phyloP scores from a whole-genome alignment of 768 basidiomycete species.

The Russula brevipes region DNA sequence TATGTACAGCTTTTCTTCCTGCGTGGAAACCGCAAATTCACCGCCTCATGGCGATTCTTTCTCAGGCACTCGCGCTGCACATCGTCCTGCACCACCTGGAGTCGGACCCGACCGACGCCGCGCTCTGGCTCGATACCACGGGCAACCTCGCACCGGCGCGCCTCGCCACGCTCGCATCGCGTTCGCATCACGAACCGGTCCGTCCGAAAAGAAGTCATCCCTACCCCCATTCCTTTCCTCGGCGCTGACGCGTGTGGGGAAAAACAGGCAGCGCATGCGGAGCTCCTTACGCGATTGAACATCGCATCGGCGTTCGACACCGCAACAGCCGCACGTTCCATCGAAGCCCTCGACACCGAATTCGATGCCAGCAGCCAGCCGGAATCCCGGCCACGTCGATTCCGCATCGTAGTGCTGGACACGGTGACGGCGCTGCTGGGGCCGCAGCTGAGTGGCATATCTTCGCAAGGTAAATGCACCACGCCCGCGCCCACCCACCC shows the following conservation, averaged over 20 bases:
- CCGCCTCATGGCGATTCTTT: neutral
- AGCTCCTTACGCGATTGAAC: constrained; percentile 14
- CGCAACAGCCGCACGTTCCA: constrained; percentile 3
- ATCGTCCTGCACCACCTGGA: constrained; percentile 51
- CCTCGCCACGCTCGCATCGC: constrained; percentile 35
- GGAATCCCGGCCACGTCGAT: neutral
- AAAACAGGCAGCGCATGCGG: neutral
- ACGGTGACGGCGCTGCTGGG: constrained; percentile 58
- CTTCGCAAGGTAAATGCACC: constrained; percentile 49
- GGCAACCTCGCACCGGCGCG: constrained; percentile 59
- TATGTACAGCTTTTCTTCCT: constrained; percentile 33
- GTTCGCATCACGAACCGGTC: constrained; percentile 28
- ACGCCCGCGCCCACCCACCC: neutral
- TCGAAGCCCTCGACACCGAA: constrained; percentile 11
- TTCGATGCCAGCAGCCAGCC: neutral
- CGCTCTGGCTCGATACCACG: constrained; percentile 67
- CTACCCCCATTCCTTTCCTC: too few relatives aligned
- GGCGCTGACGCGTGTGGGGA: neutral
- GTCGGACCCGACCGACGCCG: constrained; percentile 34
- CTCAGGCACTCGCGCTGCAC: constrained; percentile 57
- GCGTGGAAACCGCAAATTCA: neutral
- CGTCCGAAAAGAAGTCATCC: neutral
- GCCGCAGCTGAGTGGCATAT: constrained; percentile 56
- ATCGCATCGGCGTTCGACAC: constrained; percentile 11
- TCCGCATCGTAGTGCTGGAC: constrained; percentile 57